phyloP scores from a whole-genome alignment of 352 stramenopile species.

The Globisporangium echinulatum region DNA sequence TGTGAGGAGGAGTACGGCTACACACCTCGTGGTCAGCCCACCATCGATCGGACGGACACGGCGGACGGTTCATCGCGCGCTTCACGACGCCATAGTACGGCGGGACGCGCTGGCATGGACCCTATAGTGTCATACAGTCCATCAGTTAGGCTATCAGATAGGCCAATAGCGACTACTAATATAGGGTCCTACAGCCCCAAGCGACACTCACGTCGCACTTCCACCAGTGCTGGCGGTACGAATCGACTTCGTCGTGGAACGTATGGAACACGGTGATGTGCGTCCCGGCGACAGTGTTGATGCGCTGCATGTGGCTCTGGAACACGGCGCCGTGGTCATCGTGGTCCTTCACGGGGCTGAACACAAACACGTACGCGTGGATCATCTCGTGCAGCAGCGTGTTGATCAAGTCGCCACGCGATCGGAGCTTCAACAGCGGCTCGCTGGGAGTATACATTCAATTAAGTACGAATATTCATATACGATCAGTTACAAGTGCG shows the following conservation, averaged over 20 bases:
- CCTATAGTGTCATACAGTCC: slow-evolving; percentile 22
- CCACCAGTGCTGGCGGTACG: slow-evolving; percentile 83
- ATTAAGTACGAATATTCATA: too few relatives aligned
- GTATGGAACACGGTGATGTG: slow-evolving; percentile 87
- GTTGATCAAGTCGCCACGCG: slow-evolving; percentile 80
- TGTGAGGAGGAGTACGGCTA: background rate
- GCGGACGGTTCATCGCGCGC: slow-evolving; percentile 82
- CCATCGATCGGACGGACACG: slow-evolving; percentile 64
- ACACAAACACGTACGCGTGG: slow-evolving; percentile 86
- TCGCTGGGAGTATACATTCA: slow-evolving; percentile 27
- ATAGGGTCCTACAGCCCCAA: background rate
- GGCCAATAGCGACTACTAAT: background rate
- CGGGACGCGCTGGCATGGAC: slow-evolving; percentile 38
- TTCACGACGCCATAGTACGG: slow-evolving; percentile 86
- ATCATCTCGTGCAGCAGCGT: slow-evolving; percentile 90
- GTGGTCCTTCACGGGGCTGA: slow-evolving; percentile 65
- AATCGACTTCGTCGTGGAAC: slow-evolving; percentile 87
- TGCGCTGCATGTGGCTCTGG: slow-evolving; percentile 75
- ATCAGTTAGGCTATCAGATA: background rate
- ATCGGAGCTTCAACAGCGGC: slow-evolving; percentile 74
- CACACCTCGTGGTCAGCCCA: slow-evolving; percentile 54
- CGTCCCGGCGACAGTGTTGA: slow-evolving; percentile 56
- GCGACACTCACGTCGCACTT: slow-evolving; percentile 58
- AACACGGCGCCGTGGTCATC: slow-evolving; percentile 83
- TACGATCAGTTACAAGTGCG: too few relatives aligned